Base-by-base conservation (phyloP, 1,284 basidiomycete genomes). In the Ganoderma boninense region DNA sequence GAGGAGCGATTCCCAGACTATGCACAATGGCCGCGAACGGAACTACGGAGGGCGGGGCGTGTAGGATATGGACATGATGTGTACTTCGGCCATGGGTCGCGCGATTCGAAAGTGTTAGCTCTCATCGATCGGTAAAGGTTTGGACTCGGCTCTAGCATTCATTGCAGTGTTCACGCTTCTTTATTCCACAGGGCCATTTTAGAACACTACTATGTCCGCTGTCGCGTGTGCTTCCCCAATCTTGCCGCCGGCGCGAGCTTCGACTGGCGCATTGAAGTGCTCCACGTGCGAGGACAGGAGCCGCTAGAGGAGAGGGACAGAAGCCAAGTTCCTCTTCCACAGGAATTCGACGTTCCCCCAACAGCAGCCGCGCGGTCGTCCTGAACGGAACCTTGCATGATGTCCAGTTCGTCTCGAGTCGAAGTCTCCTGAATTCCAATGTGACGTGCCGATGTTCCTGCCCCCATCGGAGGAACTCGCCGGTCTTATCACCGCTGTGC, bases 111-210 rank as follows among this genome's bases (percentile, higher is more conserved):
- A 59, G n/a, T 52, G 52, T 54, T 44, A 59, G 23, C 32, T 64
- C n/a, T 60, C 52, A 54, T 56, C 40, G 46, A 54, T 54, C n/a
- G 18, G 46, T 49, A 49, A 62, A 69, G 60, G 68, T 69, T 66
- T 61, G 59, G 49, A 18, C 62, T 52, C 38, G 64, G 35, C 59
- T 62, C 52, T 23, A 44, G 60, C 64, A 65, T 69, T 60, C 62
- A 66, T 44, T 54, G 49, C 23, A 62, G 26, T 65, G 57, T 69
- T 64, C 68, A 69, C 68, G 49, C 60, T 66, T 42, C 40, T 42
- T 23, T 23, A 62, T 42, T 54, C 64, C 35, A 40, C 64, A 69
- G 68, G 64, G 42, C 60, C 60, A 13, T 44, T 42, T 46, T 59
- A 52, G 42, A 49, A 35, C 54, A 42, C 62, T 64, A 68, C 61